Conservation (phyloP, 805 yeast genomes). For the Candida oleophila region DNA sequence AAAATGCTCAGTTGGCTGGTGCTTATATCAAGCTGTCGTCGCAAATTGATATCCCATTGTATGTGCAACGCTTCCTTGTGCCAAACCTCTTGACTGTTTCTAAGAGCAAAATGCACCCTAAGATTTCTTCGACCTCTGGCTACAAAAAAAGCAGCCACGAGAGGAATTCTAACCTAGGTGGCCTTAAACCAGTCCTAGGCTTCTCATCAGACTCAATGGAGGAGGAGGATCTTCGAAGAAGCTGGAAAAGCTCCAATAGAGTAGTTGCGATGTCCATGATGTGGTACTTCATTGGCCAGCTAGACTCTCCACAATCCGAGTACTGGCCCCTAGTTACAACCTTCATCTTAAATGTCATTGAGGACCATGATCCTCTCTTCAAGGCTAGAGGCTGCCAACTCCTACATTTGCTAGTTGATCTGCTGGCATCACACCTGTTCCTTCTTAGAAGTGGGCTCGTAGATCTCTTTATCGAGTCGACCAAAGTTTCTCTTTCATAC, state of each 20-base stretch:
- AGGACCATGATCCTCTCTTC: conserved; percentile 28
- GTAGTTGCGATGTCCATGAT: conserved; percentile 27
- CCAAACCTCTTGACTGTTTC: background rate
- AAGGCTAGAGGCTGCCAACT: conserved; percentile 26
- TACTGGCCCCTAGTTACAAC: conserved; percentile 29
- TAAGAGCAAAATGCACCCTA: background rate
- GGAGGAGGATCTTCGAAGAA: conserved; percentile 22
- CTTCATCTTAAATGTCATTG: conserved; percentile 32
- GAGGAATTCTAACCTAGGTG: conserved; percentile 3
- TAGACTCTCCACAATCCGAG: conserved; percentile 5
- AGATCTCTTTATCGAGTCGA: conserved; percentile 23
- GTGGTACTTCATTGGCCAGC: conserved; percentile 17
- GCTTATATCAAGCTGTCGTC: background rate
- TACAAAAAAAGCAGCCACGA: background rate
- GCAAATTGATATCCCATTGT: background rate
- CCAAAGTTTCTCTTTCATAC: conserved; percentile 23
- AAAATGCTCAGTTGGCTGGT: conserved; percentile 11
- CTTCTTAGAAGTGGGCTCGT: conserved; percentile 25
- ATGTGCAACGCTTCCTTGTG: background rate
- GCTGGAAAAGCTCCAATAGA: conserved; percentile 25
- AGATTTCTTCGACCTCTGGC: background rate
- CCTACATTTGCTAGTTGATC: conserved; percentile 14
- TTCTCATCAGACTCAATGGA: conserved; percentile 6
- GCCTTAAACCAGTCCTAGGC: conserved; percentile 17
- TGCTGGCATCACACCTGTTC: background rate